Percentiles rank a stretch among this genome's conserved stretches.
Evolutionary conservation across 2,329 filamentous ascomycete species (phyloP).

Genomic region (Zasmidium citrigriseum): DNA sequence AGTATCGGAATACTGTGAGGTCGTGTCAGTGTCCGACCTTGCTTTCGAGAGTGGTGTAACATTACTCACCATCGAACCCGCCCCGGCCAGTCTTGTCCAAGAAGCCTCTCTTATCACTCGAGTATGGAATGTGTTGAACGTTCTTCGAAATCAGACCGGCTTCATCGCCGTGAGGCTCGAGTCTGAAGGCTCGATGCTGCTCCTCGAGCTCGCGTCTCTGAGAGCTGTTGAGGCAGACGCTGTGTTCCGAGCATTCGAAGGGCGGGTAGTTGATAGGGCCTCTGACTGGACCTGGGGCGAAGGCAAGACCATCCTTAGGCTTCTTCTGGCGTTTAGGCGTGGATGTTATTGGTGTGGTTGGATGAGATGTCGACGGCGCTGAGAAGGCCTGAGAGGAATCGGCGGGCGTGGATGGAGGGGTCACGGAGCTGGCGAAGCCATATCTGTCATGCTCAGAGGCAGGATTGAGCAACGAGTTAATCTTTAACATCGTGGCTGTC

Average conservation of each 20-base stretch:
- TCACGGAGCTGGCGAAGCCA: conserved; percentile 19
- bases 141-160: conserved; percentile 48
- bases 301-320: conserved; percentile 65
- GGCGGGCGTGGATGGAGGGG: conserved; percentile 30
- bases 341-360: conserved; percentile 25
- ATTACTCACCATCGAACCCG: conserved; percentile 75
- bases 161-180: conserved; percentile 64
- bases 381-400: conserved; percentile 23
- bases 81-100: conserved; percentile 82
- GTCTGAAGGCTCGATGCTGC: conserved; percentile 63
- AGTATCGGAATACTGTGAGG: conserved; percentile 75
- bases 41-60: not conserved
- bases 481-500: conserved; percentile 40
- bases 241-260: conserved; percentile 61
- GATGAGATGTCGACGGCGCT: conserved; percentile 14
- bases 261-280: conserved; percentile 74
- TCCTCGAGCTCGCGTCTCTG: conserved; percentile 50
- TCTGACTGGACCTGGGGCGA: conserved; percentile 62
- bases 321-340: conserved; percentile 54
- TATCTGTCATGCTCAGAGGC: conserved; percentile 15
- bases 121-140: conserved; percentile 78
- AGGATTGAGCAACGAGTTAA: conserved; percentile 44
- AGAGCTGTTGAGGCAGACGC: conserved; percentile 21
- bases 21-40: conserved; percentile 1
- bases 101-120: conserved; percentile 90